Evolutionary conservation across 1,284 basidiomycete genomes (phyloP).

Genomic region (Hortiboletus rubellus): DNA sequence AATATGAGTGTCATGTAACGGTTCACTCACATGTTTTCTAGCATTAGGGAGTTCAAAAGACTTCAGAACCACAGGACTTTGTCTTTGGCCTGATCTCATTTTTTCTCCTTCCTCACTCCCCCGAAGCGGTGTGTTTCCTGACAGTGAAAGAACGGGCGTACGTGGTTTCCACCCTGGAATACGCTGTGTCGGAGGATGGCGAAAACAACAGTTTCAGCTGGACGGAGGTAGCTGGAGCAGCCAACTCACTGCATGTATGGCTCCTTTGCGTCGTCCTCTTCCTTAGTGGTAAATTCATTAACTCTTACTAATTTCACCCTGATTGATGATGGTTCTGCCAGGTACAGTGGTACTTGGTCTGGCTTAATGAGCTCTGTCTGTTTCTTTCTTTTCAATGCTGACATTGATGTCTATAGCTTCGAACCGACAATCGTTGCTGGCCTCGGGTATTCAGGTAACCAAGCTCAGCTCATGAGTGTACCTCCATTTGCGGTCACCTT

Average conservation of each 20-base stretch:
- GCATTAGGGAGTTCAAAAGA: too few species aligned
- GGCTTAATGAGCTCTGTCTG: conserved; percentile 26
- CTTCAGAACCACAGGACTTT: conserved; percentile 12
- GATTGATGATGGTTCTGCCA: conserved; percentile 12
- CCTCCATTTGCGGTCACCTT: conserved; percentile 49
- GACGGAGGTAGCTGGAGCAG: conserved; percentile 38
- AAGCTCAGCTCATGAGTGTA: conserved; percentile 51
- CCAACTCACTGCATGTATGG: conserved; percentile 40
- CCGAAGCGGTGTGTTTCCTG: conserved; percentile 44
- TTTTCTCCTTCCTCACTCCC: conserved; percentile 53
- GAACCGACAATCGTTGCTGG: conserved; percentile 51
- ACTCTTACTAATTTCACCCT: background rate
- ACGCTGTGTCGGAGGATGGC: conserved; percentile 37
- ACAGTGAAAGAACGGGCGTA: conserved; percentile 38
- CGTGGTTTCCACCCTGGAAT: conserved; percentile 33
- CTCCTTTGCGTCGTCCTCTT: conserved; percentile 28
- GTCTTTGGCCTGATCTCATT: conserved; percentile 49
- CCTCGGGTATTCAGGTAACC: conserved; percentile 46
- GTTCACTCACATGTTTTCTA: too few species aligned
- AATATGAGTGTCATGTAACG: too few species aligned
- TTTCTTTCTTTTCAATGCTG: background rate
- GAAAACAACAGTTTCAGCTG: conserved; percentile 38
- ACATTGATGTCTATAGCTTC: conserved; percentile 40
- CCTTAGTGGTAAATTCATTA: conserved; percentile 24
- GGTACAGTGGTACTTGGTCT: conserved; percentile 45